Conservation (phyloP, 805 yeast species). For the Yarrowia sp. region DNA sequence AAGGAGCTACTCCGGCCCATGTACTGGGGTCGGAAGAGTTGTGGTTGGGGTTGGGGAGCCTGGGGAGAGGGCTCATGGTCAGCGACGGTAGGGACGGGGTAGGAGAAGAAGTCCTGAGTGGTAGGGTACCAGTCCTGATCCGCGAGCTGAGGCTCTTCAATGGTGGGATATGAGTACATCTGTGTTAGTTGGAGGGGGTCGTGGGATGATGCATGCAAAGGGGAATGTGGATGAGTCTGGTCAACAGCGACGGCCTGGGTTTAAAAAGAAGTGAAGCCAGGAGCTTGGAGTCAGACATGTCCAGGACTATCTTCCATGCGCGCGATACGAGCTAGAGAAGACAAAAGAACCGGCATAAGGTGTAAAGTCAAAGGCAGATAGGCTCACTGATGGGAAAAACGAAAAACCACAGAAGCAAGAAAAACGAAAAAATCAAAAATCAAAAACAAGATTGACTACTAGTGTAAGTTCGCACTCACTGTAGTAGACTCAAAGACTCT, state of each 20-base stretch:
- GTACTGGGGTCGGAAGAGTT: not conserved
- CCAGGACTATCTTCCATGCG: constrained; percentile 23
- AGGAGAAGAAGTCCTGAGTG: constrained; percentile 21
- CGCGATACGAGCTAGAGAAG: constrained; percentile 23
- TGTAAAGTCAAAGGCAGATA: not conserved
- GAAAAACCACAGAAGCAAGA: not conserved
- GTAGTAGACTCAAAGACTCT: not conserved
- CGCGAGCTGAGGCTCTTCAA: constrained; percentile 16
- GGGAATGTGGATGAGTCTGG: not conserved
- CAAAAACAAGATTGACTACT: constrained; percentile 1
- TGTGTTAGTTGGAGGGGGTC: constrained; percentile 7
- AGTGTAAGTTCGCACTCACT: not conserved
- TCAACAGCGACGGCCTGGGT: not conserved
- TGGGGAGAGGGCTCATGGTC: not conserved
- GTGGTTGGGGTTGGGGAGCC: not conserved
- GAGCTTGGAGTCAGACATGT: not conserved
- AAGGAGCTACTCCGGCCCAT: constrained; percentile 6
- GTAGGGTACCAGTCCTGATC: constrained; percentile 24
- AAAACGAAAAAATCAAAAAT: not conserved
- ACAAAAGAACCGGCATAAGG: constrained; percentile 11
- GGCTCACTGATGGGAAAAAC: not conserved
- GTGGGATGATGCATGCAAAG: not conserved
- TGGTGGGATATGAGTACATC: constrained; percentile 24
- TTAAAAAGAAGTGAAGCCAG: not conserved
- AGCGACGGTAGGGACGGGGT: constrained; percentile 4